Evolutionary conservation across 2,329 filamentous ascomycete genomes (phyloP).

Genomic region (Colletotrichum sp.): DNA sequence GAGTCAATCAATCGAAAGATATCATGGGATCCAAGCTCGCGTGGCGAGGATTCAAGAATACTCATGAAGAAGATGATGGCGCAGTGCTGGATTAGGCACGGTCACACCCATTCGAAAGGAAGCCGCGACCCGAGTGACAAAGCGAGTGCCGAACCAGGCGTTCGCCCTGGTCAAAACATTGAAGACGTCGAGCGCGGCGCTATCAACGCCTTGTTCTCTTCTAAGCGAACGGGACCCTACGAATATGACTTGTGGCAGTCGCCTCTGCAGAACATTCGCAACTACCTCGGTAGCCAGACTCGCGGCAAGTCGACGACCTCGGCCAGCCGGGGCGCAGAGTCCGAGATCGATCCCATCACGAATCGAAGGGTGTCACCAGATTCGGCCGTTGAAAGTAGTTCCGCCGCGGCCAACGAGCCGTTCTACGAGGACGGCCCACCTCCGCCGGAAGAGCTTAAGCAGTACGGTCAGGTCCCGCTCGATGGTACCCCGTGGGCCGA

Average conservation of each 20-base stretch:
- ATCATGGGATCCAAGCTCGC: constrained; percentile 48
- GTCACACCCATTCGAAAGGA: constrained; percentile 25
- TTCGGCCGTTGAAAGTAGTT: background rate
- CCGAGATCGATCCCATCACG: constrained; percentile 63
- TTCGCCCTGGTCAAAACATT: constrained; percentile 45
- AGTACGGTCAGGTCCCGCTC: constrained; percentile 36
- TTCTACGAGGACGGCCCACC: constrained; percentile 38
- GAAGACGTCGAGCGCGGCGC: constrained; percentile 51
- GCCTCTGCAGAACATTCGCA: constrained; percentile 37
- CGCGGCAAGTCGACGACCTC: background rate
- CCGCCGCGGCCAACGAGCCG: constrained; percentile 22
- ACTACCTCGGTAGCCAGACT: constrained; percentile 28
- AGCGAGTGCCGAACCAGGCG: constrained; percentile 39
- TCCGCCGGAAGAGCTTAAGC: constrained; percentile 38
- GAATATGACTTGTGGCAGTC: constrained; percentile 34
- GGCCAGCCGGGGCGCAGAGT: constrained; percentile 30
- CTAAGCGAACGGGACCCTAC: constrained; percentile 24
- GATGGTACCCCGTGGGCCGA: constrained; percentile 29
- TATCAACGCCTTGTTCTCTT: constrained; percentile 48
- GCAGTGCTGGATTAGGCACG: constrained; percentile 40
- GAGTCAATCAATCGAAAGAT: constrained; percentile 49
- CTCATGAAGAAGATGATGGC: constrained; percentile 47
- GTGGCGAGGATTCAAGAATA: constrained; percentile 38
- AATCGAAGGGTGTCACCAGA: constrained; percentile 53
- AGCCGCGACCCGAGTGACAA: constrained; percentile 38